Evolutionary conservation across 108 stramenopile species (phyloP), one percentile per base, ranked within the genome.

Genomic region (Discostella pseudostelligera): DNA sequence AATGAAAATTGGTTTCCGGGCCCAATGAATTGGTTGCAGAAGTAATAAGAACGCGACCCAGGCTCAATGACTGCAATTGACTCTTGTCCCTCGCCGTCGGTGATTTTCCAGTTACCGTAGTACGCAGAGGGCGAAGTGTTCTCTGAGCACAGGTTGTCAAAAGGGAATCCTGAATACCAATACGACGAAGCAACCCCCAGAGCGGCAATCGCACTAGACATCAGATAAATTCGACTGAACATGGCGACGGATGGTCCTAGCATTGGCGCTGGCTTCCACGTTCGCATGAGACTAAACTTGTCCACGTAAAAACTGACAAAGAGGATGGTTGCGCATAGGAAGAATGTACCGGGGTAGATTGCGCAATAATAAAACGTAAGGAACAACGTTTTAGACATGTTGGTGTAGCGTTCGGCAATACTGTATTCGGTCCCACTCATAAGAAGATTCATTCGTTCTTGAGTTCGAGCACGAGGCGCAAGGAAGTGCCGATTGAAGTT

Each of bases 111-210:
- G 8, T 42, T 75, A 0, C 78, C 78, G 50, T 71, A 78, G 49
- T 70, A 81, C 20, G 79, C 75, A 7, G 74, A 72, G 62, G 67
- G 65, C 3, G 72, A 75, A 39, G 62, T 60, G 44, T 76, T 47
- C n/a, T 81, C 79, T 8, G 58, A 53, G 56, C 94, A 95, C 11
- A 95, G 51, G 65, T 91, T 93, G 69, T 95, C 94, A 60, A 71
- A 95, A 14, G 91, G 87, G 60, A 93, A 95, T 2, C 87, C 89
- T 0, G 84, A 49, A 82, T 88, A 95, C 53, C 76, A 80, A 61
- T 89, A 95, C 1, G 88, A 78, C 3, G 87, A 89, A 19, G 81
- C 36, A 35, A 95, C 39, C 11, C 88, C 89, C 83, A 90, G 78
- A 0, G 78, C 80, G 22, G 65, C 73, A 55, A 89, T 64, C 13